Evolutionary conservation across 805 yeast species (phyloP).

Genomic region (Nakazawaea wyomingensis): DNA sequence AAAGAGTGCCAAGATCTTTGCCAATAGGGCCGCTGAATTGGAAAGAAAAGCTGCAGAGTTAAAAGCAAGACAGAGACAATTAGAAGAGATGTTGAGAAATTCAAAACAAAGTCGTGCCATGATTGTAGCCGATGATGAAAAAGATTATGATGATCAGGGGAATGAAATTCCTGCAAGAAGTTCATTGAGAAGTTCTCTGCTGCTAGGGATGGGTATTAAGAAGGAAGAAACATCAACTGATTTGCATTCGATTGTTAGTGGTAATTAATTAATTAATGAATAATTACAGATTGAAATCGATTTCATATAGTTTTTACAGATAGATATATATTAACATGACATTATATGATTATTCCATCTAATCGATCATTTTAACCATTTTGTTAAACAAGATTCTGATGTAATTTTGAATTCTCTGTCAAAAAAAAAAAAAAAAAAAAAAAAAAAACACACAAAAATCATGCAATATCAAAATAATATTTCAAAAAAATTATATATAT

Average conservation of each 20-base stretch:
- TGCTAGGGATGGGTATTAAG: constrained; percentile 19
- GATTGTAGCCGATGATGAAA: constrained; percentile 1
- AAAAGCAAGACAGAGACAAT: constrained; percentile 56
- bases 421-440: too few species aligned
- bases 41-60: constrained; percentile 71
- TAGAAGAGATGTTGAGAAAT: constrained; percentile 37
- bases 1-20: constrained; percentile 68
- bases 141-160: neutral
- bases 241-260: constrained; percentile 39
- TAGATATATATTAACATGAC: too few species aligned
- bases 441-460: too few species aligned
- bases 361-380: too few species aligned
- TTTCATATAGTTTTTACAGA: too few species aligned
- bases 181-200: neutral
- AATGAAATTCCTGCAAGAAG: too few species aligned
- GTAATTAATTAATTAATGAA: constrained; percentile 16
- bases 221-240: constrained; percentile 55
- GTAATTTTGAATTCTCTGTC: too few species aligned
- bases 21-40: constrained; percentile 67
- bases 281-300: too few species aligned
- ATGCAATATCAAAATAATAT: too few species aligned
- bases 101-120: constrained; percentile 16
- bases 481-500: too few species aligned
- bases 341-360: too few species aligned
- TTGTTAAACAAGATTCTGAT: too few species aligned